phyloP scores from a whole-genome alignment of 192 early-diverging fungal species.

The Geranomyces michiganensis region DNA sequence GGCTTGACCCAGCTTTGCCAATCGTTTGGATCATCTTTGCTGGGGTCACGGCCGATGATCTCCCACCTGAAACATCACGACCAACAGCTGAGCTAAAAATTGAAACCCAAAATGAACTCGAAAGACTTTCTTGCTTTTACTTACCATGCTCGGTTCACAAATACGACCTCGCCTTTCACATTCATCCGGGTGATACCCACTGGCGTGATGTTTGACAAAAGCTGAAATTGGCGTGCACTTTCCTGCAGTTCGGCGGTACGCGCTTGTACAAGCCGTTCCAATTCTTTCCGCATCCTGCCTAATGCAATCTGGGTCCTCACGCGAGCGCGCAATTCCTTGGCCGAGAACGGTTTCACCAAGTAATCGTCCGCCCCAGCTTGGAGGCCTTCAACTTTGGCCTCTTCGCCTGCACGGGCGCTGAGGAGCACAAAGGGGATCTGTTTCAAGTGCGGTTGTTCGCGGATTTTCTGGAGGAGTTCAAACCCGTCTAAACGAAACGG shows the following conservation, averaged over 20 bases:
- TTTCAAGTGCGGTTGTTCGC: not conserved
- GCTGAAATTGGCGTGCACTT: not conserved
- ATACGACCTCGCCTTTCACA: not conserved
- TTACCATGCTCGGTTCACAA: not conserved
- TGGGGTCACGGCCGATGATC: not conserved
- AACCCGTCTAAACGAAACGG: constrained; percentile 9
- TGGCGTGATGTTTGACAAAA: constrained; percentile 3
- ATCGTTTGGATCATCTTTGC: not conserved
- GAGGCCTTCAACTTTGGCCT: constrained; percentile 9
- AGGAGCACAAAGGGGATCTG: not conserved
- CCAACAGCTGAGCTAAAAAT: no score
- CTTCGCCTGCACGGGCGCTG: constrained; percentile 14
- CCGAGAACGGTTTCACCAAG: constrained; percentile 13
- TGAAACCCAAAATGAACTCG: no score
- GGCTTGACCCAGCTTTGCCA: constrained; percentile 1
- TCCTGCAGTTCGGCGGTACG: constrained; percentile 2
- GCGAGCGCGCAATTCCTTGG: constrained; percentile 13
- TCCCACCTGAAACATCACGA: constrained; percentile 8
- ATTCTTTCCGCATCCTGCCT: constrained; percentile 8
- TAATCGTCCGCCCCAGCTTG: constrained; percentile 16
- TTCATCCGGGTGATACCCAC: constrained; percentile 22
- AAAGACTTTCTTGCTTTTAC: not conserved
- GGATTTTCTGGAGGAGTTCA: constrained; percentile 9
- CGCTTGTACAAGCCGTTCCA: not conserved
- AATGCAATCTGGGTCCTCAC: not conserved